Evolutionary conservation across 257 asterid species (phyloP).

Genomic region (Gardenia jasminoides): DNA sequence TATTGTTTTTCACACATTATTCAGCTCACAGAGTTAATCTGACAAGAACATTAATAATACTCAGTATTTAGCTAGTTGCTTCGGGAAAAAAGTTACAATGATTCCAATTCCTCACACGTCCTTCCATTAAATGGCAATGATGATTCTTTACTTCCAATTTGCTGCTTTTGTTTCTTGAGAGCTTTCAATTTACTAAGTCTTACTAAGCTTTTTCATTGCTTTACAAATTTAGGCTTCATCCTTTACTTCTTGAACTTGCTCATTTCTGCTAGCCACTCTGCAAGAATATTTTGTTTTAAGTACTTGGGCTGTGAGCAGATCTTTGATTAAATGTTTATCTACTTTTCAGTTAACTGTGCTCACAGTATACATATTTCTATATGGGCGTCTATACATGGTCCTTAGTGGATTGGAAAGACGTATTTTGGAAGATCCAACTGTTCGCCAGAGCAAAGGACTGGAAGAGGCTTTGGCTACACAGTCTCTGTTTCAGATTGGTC

Average conservation of each 20-base stretch:
- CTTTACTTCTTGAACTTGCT: neutral
- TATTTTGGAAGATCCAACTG: conserved; percentile 59
- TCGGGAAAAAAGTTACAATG: too few species aligned
- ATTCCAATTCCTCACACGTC: too few species aligned
- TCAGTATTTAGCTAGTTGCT: too few species aligned
- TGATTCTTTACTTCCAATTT: neutral
- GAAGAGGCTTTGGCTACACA: conserved; percentile 91
- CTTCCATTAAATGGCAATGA: neutral
- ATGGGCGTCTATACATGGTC: conserved; percentile 87
- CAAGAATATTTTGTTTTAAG: too few species aligned
- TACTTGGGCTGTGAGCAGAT: neutral
- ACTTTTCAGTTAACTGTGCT: conserved; percentile 79
- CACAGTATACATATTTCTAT: conserved; percentile 74
- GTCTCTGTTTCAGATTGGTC: conserved; percentile 84
- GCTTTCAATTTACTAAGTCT: neutral
- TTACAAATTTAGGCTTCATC: neutral
- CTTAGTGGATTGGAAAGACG: conserved; percentile 89
- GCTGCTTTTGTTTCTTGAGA: neutral
- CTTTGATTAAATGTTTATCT: conserved; percentile 18
- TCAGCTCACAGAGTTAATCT: too few species aligned
- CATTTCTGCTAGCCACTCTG: too few species aligned
- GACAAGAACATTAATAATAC: too few species aligned
- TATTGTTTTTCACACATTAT: too few species aligned
- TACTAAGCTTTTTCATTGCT: neutral
- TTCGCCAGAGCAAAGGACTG: conserved; percentile 72